Evolutionary conservation across 2,329 filamentous ascomycete genomes (phyloP), one percentile per base, ranked within the genome.

Genomic region (Aplosporella prunicola): DNA sequence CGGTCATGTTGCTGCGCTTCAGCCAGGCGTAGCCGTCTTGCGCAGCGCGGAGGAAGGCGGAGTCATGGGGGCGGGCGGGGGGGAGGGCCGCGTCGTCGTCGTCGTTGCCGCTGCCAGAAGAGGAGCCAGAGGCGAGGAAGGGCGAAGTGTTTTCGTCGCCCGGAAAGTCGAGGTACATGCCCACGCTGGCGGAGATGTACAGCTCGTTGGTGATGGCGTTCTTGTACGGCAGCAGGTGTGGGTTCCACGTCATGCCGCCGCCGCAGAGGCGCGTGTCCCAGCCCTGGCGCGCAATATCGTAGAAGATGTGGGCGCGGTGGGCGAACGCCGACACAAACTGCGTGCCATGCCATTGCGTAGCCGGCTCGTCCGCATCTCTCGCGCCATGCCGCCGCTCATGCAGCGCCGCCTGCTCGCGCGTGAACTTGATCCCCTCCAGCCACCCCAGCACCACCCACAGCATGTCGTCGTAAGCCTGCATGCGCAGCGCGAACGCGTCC

Each of bases 161-260:
- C 0, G 88, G 85, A 47, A 88, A 93, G 53, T 89, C 74, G 5
- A 91, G 71, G 54, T 93, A 95, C 89, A 96, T 95, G 36, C 72
- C 75, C 23, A 89, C 74, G 15, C 83, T 91, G 0, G 85, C 86
- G 0, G 88, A 72, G 43, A 95, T 84, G 62, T 75, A 95, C 1
- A 95, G 72, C 55, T 95, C 78, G 52, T 95, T 95, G 20, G 89
- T 96, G 50, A 96, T 93, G 45, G 89, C 86, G 52, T 96, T 96
- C 56, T 95, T 96, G 66, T 95, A 96, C 0, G 87, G 86, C 25
- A 71, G 60, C 18, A 89, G 63, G 23, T 76, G 74, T 3, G 85
- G 85, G 47, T 83, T 93, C 89, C 89, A 96, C 10, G 78, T 73
- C 82, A 96, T 93, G 29, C 89, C 89, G 15, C 89, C 89, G 4